A percentile compares a stretch with the other conserved stretches of the same genome.
These are phyloP conservation scores for Podospora pseudocomata DNA, from an alignment of 495 filamentous ascomycete genomes.

Conservation along the genomic window DNA sequence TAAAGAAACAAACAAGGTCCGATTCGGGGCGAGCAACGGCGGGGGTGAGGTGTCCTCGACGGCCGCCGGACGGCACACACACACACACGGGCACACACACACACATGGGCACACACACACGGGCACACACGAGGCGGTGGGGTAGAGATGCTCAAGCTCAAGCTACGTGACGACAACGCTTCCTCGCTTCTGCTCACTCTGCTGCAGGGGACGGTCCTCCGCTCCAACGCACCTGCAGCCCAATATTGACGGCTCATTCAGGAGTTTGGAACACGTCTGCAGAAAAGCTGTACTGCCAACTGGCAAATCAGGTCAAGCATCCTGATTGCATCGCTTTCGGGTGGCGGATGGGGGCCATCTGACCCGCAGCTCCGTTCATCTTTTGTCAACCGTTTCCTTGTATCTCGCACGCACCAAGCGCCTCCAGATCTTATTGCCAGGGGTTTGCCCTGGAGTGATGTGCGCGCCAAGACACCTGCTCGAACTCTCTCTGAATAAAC, in stretches of 20 bases:
- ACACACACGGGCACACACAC: too few species aligned
- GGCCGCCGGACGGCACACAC: not conserved
- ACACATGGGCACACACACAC: too few species aligned
- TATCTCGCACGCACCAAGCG: constrained; percentile 6
- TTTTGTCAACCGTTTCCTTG: constrained; percentile 1
- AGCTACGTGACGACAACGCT: not conserved
- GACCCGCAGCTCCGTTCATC: not conserved
- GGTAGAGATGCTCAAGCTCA: not conserved
- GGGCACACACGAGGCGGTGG: not conserved
- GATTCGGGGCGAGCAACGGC: not conserved
- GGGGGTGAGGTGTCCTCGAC: not conserved
- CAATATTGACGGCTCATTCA: not conserved
- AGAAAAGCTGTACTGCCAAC: not conserved
- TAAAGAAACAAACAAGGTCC: constrained; percentile 1
- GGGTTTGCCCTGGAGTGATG: not conserved
- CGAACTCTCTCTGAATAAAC: not conserved
- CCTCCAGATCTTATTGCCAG: constrained; percentile 2
- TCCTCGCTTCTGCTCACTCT: not conserved
- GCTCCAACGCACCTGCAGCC: not conserved
- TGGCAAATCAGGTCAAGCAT: constrained; percentile 2
- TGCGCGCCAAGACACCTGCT: not conserved
- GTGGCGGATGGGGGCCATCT: constrained; percentile 2
- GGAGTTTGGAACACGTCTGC: not conserved
- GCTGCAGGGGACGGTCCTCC: not conserved
- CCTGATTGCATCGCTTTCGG: not conserved